Conservation (phyloP, 225 moss, liverwort and hornwort genomes). For the Physcomitrium patens region DNA sequence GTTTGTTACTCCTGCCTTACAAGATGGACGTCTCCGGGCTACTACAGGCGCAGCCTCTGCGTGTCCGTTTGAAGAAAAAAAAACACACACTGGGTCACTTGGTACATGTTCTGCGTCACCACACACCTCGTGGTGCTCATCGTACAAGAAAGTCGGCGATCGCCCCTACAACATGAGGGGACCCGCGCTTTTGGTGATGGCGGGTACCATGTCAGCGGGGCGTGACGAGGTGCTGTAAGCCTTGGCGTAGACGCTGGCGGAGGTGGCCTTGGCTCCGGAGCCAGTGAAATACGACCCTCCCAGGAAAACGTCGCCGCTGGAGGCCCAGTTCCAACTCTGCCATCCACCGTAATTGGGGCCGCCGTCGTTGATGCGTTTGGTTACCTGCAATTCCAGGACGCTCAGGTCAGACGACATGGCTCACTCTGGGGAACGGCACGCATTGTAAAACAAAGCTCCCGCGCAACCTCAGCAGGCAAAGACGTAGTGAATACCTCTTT, state of each 20-base stretch:
- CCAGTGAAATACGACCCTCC: constrained; percentile 40
- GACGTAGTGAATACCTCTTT: constrained; percentile 7
- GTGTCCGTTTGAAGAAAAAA: no score
- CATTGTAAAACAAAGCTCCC: not conserved
- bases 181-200: constrained; percentile 40
- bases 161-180: not conserved
- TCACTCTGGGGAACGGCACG: no score
- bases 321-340: constrained; percentile 53
- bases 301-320: constrained; percentile 34
- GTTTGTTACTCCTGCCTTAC: no score
- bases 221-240: constrained; percentile 41
- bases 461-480: no score
- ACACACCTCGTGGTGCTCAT: no score
- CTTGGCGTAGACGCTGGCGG: constrained; percentile 18
- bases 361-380: constrained; percentile 39
- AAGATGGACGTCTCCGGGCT: not conserved
- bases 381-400: constrained; percentile 32
- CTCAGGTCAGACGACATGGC: no score
- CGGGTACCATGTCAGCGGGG: constrained; percentile 33
- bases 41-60: not conserved
- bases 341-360: constrained; percentile 41
- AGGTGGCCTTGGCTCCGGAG: constrained; percentile 22
- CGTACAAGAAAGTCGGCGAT: no score
- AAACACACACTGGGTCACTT: no score
- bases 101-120: no score